Conservation (phyloP, 495 filamentous ascomycete species). For the Daldinia grandis region DNA sequence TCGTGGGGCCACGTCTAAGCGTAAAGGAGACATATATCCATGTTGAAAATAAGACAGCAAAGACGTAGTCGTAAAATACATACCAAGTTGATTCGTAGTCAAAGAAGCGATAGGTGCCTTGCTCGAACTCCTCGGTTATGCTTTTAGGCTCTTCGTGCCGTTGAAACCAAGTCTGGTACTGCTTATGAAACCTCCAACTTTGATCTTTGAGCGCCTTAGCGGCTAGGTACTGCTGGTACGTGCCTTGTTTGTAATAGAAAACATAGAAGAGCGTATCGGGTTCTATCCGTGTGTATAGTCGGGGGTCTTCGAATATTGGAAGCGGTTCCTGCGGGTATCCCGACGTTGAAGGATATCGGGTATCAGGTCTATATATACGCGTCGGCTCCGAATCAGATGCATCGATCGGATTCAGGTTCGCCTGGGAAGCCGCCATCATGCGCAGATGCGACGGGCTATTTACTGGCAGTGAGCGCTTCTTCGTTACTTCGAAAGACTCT, state of each 20-base stretch:
- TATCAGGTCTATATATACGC: slow-evolving; percentile 81
- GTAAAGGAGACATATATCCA: slow-evolving; percentile 7
- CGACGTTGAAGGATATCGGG: slow-evolving; percentile 68
- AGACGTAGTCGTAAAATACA: slow-evolving; percentile 45
- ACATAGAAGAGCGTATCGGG: slow-evolving; percentile 98
- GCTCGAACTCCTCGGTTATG: slow-evolving; percentile 98
- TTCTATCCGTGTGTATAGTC: slow-evolving; percentile 86
- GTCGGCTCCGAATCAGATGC: slow-evolving; percentile 82
- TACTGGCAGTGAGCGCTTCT: slow-evolving; percentile 66
- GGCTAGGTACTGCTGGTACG: slow-evolving; percentile 95
- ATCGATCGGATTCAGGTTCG: slow-evolving; percentile 68
- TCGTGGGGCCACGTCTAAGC: neutral
- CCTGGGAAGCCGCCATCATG: slow-evolving; percentile 75
- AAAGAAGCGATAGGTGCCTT: slow-evolving; percentile 98
- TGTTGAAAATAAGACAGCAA: neutral
- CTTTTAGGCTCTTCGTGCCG: slow-evolving; percentile 97
- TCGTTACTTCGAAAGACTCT: slow-evolving; percentile 87
- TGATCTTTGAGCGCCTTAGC: slow-evolving; percentile 95
- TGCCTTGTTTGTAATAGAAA: slow-evolving; percentile 97
- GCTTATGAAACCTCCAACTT: slow-evolving; percentile 99
- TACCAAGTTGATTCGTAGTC: slow-evolving; percentile 99
- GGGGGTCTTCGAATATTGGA: slow-evolving; percentile 87
- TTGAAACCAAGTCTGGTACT: slow-evolving; percentile 99
- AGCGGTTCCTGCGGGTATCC: slow-evolving; percentile 94
- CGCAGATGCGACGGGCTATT: slow-evolving; percentile 71